phyloP scores from a whole-genome alignment of 805 yeast species.

The Torulaspora microellipsoides region DNA sequence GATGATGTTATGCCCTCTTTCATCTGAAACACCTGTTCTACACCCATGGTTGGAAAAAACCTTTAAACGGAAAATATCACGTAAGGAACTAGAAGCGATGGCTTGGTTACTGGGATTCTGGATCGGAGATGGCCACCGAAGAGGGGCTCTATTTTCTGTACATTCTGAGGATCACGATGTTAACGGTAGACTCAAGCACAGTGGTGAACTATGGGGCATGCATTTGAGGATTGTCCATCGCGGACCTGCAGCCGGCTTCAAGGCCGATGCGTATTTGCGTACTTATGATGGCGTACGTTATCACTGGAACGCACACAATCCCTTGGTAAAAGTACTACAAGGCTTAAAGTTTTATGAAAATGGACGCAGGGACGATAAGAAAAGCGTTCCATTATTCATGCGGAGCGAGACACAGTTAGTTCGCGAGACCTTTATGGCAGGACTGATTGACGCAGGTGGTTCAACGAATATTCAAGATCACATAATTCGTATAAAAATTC shows the following conservation, averaged over 20 bases:
- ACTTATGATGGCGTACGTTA: not conserved
- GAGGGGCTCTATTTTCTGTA: slow-evolving; percentile 7
- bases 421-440: slow-evolving; percentile 11
- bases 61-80: slow-evolving; percentile 1
- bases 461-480: slow-evolving; percentile 1
- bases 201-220: slow-evolving; percentile 9
- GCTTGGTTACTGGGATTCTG: slow-evolving; percentile 15
- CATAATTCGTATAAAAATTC: slow-evolving; percentile 3
- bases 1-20: slow-evolving; percentile 1
- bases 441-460: slow-evolving; percentile 11
- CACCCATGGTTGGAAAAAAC: slow-evolving; percentile 5
- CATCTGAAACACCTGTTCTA: slow-evolving; percentile 7
- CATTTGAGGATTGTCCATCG: slow-evolving; percentile 1
- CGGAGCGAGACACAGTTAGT: slow-evolving; percentile 4
- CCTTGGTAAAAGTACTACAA: slow-evolving; percentile 3
- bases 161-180: slow-evolving; percentile 10
- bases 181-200: slow-evolving; percentile 1
- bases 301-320: slow-evolving; percentile 6
- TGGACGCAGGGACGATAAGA: slow-evolving; percentile 3
- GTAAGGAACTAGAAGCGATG: slow-evolving; percentile 9
- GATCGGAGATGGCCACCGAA: slow-evolving; percentile 10
- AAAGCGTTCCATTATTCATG: slow-evolving; percentile 5
- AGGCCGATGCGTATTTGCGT: slow-evolving; percentile 5
- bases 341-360: slow-evolving; percentile 4
- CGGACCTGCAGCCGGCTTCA: not conserved